Conservation (phyloP, 2,329 filamentous ascomycete genomes). For the Hypoxylon sp. region DNA sequence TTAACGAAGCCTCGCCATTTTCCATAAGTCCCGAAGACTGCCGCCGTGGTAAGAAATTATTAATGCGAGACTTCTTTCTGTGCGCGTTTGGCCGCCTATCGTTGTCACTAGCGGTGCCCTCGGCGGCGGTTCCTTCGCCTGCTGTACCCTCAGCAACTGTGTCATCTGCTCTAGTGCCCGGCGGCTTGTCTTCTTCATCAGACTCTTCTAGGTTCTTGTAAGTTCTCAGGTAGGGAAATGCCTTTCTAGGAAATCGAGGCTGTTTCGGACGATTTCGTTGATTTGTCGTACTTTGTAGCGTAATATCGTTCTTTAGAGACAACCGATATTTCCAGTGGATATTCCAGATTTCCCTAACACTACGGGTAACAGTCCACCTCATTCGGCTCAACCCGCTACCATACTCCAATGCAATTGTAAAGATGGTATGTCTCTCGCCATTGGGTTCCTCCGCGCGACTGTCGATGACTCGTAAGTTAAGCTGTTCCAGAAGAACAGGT, state of each 20-base stretch:
- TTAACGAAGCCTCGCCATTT: conserved; percentile 57
- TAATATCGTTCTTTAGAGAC: conserved; percentile 84
- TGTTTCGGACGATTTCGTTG: conserved; percentile 78
- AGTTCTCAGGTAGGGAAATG: conserved; percentile 88
- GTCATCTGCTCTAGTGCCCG: conserved; percentile 54
- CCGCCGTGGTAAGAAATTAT: conserved; percentile 65
- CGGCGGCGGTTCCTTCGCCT: conserved; percentile 62
- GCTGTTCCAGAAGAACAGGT: conserved; percentile 92
- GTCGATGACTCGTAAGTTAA: conserved; percentile 88
- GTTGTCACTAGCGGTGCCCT: conserved; percentile 76
- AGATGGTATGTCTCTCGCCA: conserved; percentile 80
- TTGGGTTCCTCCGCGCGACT: conserved; percentile 76
- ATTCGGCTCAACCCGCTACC: conserved; percentile 95
- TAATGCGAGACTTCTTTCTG: conserved; percentile 65
- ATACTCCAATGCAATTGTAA: conserved; percentile 94
- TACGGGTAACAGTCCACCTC: conserved; percentile 93
- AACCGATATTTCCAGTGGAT: conserved; percentile 94
- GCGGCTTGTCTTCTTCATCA: conserved; percentile 73
- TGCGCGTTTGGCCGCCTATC: conserved; percentile 62
- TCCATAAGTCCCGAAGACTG: conserved; percentile 65
- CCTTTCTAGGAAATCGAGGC: conserved; percentile 88
- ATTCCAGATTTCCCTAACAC: conserved; percentile 89
- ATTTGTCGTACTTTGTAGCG: conserved; percentile 76
- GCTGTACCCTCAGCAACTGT: conserved; percentile 57
- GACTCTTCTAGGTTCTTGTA: conserved; percentile 82